Evolutionary conservation across 441 rosid genomes (phyloP), one percentile per base, ranked within the genome.

Genomic region (Croton setiger): DNA sequence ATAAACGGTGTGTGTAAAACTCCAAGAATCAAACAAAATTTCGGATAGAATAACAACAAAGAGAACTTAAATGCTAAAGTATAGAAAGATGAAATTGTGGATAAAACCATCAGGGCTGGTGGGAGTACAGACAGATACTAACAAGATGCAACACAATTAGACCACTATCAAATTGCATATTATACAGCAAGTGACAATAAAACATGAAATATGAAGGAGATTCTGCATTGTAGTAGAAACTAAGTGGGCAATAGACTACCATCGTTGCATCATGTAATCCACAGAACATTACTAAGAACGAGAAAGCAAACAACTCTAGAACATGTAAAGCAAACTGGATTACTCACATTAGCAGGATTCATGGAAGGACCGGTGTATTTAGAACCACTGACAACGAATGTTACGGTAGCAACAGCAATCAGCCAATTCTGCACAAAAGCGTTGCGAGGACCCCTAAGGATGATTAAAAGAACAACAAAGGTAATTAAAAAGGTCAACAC

Each of bases 331-430:
- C 58, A 3, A 20, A 45, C 11, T 12, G 23, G 62, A 67, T 54
- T 62, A 78, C 97, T 86, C 80, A 91, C 97, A 82, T 85, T 86
- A 71, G 90, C 96, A 21, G 96, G 97, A 80, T 92, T 92, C 97
- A 92, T 86, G 76, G 89, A 85, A 67, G 96, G 94, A 63, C 92
- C 92, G 4, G 97, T 92, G 75, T 86, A 88, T n/a, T 77, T 66
- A 74, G 85, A 60, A 18, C 97, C 96, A 0, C 79, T 60, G 39
- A 86, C 63, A 43, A 92, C 82, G 67, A 92, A 74, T 0, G 79
- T 67, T 17, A 88, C 82, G 20, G 91, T 86, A 6, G 78, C 84
- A 11, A 81, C 59, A 6, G 98, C 86, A 47, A 90, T 88, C 76
- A 88, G 65, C 82, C 82, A 88, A n/a, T 86, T 76, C 72, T 79